Evolutionary conservation across 179 eudicot species (phyloP).

Genomic region (Amaranthus tricolor): DNA sequence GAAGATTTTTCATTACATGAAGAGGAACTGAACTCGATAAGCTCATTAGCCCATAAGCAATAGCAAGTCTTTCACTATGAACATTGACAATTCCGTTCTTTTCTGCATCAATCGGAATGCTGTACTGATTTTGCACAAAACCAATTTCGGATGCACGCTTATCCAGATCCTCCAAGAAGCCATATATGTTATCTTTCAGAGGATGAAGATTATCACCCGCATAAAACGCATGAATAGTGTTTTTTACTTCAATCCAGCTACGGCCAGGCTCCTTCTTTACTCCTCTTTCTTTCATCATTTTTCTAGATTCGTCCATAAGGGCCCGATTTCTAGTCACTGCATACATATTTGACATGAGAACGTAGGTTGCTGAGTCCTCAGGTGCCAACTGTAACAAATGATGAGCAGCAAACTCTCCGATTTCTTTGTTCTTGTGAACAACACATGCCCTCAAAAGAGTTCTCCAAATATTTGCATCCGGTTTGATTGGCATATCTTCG

Average conservation of each 20-base stretch:
- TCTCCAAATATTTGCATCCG: constrained; percentile 50
- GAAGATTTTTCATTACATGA: constrained; percentile 79
- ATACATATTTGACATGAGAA: constrained; percentile 39
- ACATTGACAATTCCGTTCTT: constrained; percentile 25
- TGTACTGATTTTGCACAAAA: constrained; percentile 23
- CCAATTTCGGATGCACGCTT: constrained; percentile 33
- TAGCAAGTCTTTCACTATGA: constrained; percentile 83
- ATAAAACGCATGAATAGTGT: constrained; percentile 41
- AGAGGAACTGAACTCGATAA: constrained; percentile 54
- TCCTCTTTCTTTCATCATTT: constrained; percentile 42
- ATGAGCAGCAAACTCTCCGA: constrained; percentile 39
- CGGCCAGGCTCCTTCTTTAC: constrained; percentile 53
- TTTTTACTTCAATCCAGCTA: constrained; percentile 48
- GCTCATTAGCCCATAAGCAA: constrained; percentile 75
- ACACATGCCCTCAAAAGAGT: constrained; percentile 47
- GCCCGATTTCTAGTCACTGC: constrained; percentile 31
- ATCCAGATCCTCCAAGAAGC: constrained; percentile 35
- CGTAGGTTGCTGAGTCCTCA: constrained; percentile 48
- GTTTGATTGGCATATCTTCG: constrained; percentile 43
- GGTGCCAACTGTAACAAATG: constrained; percentile 43
- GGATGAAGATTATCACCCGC: constrained; percentile 47
- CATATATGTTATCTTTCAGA: constrained; percentile 32
- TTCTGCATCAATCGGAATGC: constrained; percentile 26
- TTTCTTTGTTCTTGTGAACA: constrained; percentile 41
- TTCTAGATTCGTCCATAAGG: constrained; percentile 34